Percentiles rank a stretch among this genome's conserved stretches.
phyloP scores from a whole-genome alignment of 1,139 yeast species.

The Suhomyces terraborum region DNA sequence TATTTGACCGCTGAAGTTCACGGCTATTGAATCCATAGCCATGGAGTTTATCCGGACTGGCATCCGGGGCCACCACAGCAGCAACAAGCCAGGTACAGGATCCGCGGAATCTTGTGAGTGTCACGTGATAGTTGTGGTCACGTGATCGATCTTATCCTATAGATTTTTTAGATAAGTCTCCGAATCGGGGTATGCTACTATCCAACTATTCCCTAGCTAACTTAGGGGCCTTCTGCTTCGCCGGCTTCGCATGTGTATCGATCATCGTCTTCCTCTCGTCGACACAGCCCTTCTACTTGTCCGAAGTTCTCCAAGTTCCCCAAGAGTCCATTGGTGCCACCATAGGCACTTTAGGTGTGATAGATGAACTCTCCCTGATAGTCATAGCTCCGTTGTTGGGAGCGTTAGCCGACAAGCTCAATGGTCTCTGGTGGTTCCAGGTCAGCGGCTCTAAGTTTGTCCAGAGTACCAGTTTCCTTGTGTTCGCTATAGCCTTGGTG shows the following conservation, averaged over 20 bases:
- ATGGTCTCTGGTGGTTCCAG: conserved; percentile 15
- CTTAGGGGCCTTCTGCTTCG: conserved; percentile 24
- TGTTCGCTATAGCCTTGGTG: conserved; percentile 49
- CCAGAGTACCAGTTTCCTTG: conserved; percentile 48
- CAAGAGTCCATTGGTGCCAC: conserved; percentile 51
- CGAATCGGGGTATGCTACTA: conserved; percentile 3
- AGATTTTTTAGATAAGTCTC: conserved; percentile 9
- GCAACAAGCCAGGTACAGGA: too few relatives aligned
- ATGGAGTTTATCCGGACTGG: too few relatives aligned
- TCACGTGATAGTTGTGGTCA: not conserved
- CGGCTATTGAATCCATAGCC: too few relatives aligned
- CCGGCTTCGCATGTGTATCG: conserved; percentile 56
- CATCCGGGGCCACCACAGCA: too few relatives aligned
- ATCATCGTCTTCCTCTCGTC: conserved; percentile 67
- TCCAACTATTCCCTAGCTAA: conserved; percentile 17
- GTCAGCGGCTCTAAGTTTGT: conserved; percentile 56
- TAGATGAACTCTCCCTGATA: conserved; percentile 61
- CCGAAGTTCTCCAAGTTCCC: conserved; percentile 52
- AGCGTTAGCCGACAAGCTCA: conserved; percentile 57
- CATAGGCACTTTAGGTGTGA: conserved; percentile 62
- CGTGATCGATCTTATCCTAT: not conserved
- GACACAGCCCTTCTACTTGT: conserved; percentile 67
- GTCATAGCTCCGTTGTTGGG: conserved; percentile 65
- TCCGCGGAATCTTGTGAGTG: not conserved
- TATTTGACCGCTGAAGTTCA: too few relatives aligned